A percentile compares a stretch with the other conserved stretches of the same genome.
These are phyloP conservation scores for Bertia moriformis DNA, from an alignment of 2,329 filamentous ascomycete species.

Conservation along the genomic window DNA sequence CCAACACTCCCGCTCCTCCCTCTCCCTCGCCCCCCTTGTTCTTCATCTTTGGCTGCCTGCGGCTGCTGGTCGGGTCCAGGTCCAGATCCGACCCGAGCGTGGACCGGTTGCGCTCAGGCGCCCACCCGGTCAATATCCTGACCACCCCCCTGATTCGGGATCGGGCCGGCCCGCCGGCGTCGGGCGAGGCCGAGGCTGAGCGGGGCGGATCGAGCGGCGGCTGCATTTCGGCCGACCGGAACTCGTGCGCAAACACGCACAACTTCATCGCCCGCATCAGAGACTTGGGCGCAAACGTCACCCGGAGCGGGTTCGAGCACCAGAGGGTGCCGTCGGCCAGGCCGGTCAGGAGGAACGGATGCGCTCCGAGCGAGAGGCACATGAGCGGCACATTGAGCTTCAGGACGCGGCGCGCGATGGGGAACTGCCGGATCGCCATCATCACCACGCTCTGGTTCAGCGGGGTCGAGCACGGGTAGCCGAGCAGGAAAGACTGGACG, in stretches of 20 bases:
- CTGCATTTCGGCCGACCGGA: conserved; percentile 20
- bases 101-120: conserved; percentile 30
- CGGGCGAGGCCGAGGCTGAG: conserved; percentile 4
- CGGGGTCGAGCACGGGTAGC: conserved; percentile 35
- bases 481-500: conserved; percentile 35
- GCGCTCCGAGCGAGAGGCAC: conserved; percentile 31
- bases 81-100: too few relatives aligned
- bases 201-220: conserved; percentile 1
- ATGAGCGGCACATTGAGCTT: conserved; percentile 33
- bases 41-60: conserved; percentile 15
- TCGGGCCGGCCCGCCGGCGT: conserved; percentile 11
- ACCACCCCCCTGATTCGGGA: conserved; percentile 32
- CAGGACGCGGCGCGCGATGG: conserved; percentile 31
- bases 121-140: conserved; percentile 35
- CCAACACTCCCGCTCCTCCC: not conserved
- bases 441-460: conserved; percentile 37
- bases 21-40: conserved; percentile 9
- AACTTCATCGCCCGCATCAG: conserved; percentile 21
- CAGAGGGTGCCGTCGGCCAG: conserved; percentile 37
- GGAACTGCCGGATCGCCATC: conserved; percentile 33
- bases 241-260: conserved; percentile 38
- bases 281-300: conserved; percentile 23
- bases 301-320: conserved; percentile 27
- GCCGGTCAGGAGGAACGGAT: conserved; percentile 38
- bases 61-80: conserved; percentile 21